Conservation (phyloP, 1,284 basidiomycete genomes). For the Fomes fomentarius region DNA sequence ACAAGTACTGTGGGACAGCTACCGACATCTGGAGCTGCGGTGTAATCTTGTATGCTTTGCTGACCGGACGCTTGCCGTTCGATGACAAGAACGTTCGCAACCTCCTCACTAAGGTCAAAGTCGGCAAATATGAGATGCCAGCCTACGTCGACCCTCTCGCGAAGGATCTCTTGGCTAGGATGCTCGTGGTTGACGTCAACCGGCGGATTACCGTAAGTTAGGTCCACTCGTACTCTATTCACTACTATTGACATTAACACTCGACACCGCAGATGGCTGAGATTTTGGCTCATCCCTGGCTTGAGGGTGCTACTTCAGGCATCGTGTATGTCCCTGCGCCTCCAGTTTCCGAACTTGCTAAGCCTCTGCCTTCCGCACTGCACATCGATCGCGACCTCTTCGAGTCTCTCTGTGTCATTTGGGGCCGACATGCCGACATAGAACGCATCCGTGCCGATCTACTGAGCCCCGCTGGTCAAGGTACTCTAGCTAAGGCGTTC, state of each 20-base stretch:
- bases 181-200: conserved; percentile 91
- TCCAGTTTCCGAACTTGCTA: conserved; percentile 67
- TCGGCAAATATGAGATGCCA: conserved; percentile 86
- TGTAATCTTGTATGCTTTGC: conserved; percentile 86
- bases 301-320: conserved; percentile 51
- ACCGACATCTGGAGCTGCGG: conserved; percentile 97
- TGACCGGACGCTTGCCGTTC: conserved; percentile 88
- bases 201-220: conserved; percentile 80
- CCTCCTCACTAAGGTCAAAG: conserved; percentile 89
- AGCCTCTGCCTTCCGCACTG: conserved; percentile 68
- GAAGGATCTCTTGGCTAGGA: conserved; percentile 75
- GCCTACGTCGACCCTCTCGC: conserved; percentile 72
- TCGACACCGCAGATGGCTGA: conserved; percentile 71
- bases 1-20: conserved; percentile 91
- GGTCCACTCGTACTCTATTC: not conserved
- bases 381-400: conserved; percentile 89
- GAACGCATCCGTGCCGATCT: conserved; percentile 66
- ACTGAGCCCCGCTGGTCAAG: conserved; percentile 63
- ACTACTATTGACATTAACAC: conserved; percentile 8
- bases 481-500: conserved; percentile 89
- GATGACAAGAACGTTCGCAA: conserved; percentile 85
- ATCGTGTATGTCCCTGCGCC: conserved; percentile 61
- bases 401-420: conserved; percentile 86
- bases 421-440: conserved; percentile 69
- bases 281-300: conserved; percentile 89